phyloP scores from a whole-genome alignment of 495 filamentous ascomycete genomes.

The Xylaria intraflava region DNA sequence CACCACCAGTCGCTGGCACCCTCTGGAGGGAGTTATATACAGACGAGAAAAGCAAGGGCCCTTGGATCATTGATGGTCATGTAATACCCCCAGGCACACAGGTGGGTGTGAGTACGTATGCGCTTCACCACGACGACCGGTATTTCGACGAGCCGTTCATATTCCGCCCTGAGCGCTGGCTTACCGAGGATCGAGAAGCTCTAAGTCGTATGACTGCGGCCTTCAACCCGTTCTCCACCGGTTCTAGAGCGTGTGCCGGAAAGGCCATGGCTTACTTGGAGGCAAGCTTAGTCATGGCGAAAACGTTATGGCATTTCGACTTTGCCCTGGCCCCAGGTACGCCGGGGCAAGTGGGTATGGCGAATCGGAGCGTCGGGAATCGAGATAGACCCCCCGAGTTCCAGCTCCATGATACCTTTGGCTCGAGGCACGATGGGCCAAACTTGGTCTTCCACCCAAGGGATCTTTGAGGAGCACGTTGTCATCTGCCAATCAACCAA shows the following conservation, averaged over 20 bases:
- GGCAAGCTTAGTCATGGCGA: slow-evolving; percentile 45
- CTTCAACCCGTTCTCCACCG: slow-evolving; percentile 55
- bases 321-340: slow-evolving; percentile 20
- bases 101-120: slow-evolving; percentile 33
- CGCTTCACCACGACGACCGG: slow-evolving; percentile 33
- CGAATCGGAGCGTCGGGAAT: slow-evolving; percentile 8
- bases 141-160: slow-evolving; percentile 33
- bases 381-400: slow-evolving; percentile 25
- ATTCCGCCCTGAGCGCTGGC: slow-evolving; percentile 38
- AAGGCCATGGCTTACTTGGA: slow-evolving; percentile 54
- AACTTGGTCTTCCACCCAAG: slow-evolving; percentile 16
- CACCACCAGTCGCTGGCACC: slow-evolving; percentile 42
- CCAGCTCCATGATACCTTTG: slow-evolving; percentile 30
- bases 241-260: slow-evolving; percentile 51
- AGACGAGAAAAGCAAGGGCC: slow-evolving; percentile 28
- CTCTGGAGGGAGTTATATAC: slow-evolving; percentile 35
- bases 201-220: slow-evolving; percentile 18
- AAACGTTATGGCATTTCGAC: slow-evolving; percentile 35
- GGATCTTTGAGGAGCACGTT: no score
- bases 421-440: slow-evolving; percentile 25
- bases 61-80: slow-evolving; percentile 22
- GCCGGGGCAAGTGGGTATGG: slow-evolving; percentile 9
- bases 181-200: slow-evolving; percentile 5
- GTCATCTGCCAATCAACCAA: no score
- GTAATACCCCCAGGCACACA: slow-evolving; percentile 21